phyloP scores from a whole-genome alignment of 108 stramenopile genomes.

The Cyclostephanos tholiformis region DNA sequence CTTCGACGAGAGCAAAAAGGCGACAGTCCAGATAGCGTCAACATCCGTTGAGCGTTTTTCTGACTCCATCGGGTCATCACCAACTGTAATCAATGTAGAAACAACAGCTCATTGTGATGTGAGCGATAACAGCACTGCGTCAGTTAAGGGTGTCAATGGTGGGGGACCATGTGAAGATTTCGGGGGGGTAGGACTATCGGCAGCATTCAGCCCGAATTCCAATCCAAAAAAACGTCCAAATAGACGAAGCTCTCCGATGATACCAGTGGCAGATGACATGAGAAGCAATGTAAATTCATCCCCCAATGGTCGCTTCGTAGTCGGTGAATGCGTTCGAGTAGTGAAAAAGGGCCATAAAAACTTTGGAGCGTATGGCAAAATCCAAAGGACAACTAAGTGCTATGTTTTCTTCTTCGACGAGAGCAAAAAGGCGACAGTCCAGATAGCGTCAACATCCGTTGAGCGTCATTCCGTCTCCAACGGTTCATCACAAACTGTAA shows the following conservation, averaged over 20 bases:
- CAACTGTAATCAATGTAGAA: neutral
- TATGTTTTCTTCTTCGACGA: conserved; percentile 10
- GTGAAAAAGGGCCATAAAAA: conserved; percentile 1
- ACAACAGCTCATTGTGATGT: neutral
- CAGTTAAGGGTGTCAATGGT: too few species aligned
- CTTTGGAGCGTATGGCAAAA: neutral
- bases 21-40: conserved; percentile 2
- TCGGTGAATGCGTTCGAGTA: conserved; percentile 9
- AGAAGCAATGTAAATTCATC: neutral
- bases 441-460: conserved; percentile 6
- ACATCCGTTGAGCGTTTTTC: neutral
- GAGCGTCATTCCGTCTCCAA: neutral
- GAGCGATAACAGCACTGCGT: too few species aligned
- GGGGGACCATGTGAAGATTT: too few species aligned
- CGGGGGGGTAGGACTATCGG: too few species aligned
- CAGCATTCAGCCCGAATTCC: too few species aligned
- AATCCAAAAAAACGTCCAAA: too few species aligned
- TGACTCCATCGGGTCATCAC: neutral
- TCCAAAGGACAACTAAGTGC: neutral
- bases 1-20: neutral
- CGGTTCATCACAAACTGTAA: neutral
- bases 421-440: neutral
- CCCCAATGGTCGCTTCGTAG: neutral
- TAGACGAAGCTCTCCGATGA: too few species aligned
- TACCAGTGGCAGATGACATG: too few species aligned